Conservation (phyloP, 345 rosid genomes). For the Salix arbutifolia region DNA sequence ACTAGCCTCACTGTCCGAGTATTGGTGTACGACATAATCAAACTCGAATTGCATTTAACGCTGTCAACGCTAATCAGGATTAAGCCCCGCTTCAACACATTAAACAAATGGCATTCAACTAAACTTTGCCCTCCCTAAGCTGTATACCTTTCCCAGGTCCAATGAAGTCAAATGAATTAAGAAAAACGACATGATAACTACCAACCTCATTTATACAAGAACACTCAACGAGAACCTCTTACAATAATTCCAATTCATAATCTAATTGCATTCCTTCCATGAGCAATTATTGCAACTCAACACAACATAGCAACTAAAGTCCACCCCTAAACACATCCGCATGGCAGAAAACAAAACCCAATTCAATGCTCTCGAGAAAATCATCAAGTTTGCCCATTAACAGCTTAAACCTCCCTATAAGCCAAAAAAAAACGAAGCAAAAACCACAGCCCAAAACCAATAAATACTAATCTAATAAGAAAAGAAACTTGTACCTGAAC, state of each 20-base stretch:
- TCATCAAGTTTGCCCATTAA: neutral
- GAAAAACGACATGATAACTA: neutral
- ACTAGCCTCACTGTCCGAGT: neutral
- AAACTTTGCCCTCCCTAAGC: neutral
- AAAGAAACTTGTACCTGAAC: slow-evolving; percentile 55
- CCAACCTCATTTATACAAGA: neutral
- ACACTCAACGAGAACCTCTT: neutral
- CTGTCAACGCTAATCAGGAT: neutral
- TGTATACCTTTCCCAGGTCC: too few species aligned
- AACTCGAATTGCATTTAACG: neutral
- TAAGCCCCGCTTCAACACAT: neutral
- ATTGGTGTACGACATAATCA: neutral
- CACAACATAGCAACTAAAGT: neutral
- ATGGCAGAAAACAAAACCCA: neutral
- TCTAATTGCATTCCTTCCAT: neutral
- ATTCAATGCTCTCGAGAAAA: neutral
- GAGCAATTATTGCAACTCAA: neutral
- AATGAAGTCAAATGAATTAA: neutral
- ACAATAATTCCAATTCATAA: neutral
- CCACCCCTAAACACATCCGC: neutral
- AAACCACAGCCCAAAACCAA: neutral
- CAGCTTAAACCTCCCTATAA: neutral
- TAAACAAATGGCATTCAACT: neutral
- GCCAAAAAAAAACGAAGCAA: neutral
- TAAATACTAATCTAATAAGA: neutral